Evolutionary conservation across 257 asterid genomes (phyloP).

Genomic region (Coffea eugenioides): DNA sequence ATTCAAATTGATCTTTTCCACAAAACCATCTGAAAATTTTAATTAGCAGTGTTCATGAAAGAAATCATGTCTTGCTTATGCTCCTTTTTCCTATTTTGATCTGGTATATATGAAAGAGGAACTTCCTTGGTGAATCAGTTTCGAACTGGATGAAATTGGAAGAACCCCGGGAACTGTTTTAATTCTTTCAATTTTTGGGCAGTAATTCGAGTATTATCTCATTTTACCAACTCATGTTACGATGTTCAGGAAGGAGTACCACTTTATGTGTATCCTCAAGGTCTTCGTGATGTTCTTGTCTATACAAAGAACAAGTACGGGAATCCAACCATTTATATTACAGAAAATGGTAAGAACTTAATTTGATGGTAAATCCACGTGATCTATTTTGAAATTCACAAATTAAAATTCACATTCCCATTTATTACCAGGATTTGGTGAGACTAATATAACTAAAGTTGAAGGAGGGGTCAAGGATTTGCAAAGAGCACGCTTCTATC

Average conservation of each 20-base stretch:
- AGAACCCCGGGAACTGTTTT: slow-evolving; percentile 8
- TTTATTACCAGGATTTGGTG: slow-evolving; percentile 13
- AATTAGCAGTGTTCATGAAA: no score
- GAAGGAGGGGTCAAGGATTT: slow-evolving; percentile 19
- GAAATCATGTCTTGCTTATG: no score
- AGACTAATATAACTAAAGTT: slow-evolving; percentile 2
- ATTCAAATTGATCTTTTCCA: no score
- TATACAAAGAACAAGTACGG: slow-evolving; percentile 15
- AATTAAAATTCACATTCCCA: not conserved
- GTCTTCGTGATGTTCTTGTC: slow-evolving; percentile 12
- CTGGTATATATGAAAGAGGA: no score
- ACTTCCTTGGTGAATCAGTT: no score
- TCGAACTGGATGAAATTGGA: no score
- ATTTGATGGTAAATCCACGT: no score
- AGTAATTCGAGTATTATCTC: not conserved
- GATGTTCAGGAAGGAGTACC: slow-evolving; percentile 3
- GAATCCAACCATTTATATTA: slow-evolving; percentile 11
- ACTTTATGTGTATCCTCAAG: slow-evolving; percentile 8
- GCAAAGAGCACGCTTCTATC: slow-evolving; percentile 22
- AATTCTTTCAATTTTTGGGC: not conserved
- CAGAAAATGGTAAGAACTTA: slow-evolving; percentile 2
- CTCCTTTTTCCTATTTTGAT: no score
- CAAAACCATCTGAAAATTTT: no score
- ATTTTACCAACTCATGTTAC: not conserved
- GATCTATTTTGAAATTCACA: not conserved